phyloP scores from a whole-genome alignment of 345 rosid genomes.

The Gynandropsis gynandra region DNA sequence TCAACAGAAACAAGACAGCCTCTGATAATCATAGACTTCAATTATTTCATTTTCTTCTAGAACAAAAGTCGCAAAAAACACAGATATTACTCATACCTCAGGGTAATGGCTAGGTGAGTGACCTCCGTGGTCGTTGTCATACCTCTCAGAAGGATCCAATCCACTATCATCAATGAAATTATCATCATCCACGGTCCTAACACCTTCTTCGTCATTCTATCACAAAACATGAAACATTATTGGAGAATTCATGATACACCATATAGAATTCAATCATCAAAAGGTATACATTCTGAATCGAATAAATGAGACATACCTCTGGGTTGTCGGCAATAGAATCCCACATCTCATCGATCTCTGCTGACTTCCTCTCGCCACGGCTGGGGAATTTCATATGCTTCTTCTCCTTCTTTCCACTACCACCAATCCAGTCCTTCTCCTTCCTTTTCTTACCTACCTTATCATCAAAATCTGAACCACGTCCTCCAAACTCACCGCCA shows the following conservation, averaged over 20 bases:
- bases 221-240: constrained; percentile 5
- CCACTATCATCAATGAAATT: constrained; percentile 91
- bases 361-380: constrained; percentile 36
- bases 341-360: constrained; percentile 95
- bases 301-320: constrained; percentile 42
- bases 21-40: background rate
- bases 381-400: constrained; percentile 33
- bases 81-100: constrained; percentile 18
- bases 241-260: background rate
- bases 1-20: background rate
- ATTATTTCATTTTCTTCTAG: background rate
- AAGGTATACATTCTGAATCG: constrained; percentile 10
- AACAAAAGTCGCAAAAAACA: background rate
- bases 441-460: constrained; percentile 47
- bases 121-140: constrained; percentile 56
- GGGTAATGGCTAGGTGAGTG: constrained; percentile 65
- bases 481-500: constrained; percentile 36
- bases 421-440: constrained; percentile 34
- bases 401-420: constrained; percentile 47
- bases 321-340: constrained; percentile 81
- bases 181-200: constrained; percentile 81
- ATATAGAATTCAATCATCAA: background rate
- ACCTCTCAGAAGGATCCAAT: constrained; percentile 71
- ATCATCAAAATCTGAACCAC: constrained; percentile 32
- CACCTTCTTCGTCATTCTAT: constrained; percentile 88